Evolutionary conservation across 371 early-diverging fungal genomes (phyloP).

Genomic region (Mortierella sp.): DNA sequence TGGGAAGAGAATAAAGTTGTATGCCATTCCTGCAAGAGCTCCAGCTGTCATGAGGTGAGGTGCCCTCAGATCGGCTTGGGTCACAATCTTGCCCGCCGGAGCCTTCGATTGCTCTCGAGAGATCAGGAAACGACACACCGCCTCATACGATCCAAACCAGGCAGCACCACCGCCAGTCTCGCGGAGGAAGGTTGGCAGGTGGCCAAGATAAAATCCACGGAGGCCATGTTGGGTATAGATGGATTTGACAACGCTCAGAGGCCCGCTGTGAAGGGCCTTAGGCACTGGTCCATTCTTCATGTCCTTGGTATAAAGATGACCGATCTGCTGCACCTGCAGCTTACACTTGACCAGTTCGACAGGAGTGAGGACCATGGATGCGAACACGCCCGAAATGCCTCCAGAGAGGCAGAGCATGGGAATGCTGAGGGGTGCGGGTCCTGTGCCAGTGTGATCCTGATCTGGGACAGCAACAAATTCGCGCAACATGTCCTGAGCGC

Average conservation of each 20-base stretch:
- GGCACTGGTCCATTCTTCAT: conserved; percentile 17
- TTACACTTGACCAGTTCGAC: conserved; percentile 96
- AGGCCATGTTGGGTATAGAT: conserved; percentile 79
- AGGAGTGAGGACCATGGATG: conserved; percentile 92
- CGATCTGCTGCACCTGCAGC: conserved; percentile 89
- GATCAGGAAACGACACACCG: conserved; percentile 72
- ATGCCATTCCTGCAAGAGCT: conserved; percentile 92
- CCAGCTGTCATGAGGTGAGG: conserved; percentile 87
- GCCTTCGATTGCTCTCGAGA: conserved; percentile 51
- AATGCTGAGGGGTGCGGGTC: conserved; percentile 63
- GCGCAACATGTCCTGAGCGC: conserved; percentile 79
- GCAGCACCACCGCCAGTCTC: conserved; percentile 94
- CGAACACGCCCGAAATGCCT: conserved; percentile 85
- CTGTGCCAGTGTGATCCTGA: conserved; percentile 4
- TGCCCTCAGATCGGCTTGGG: conserved; percentile 70
- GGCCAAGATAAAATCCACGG: conserved; percentile 89
- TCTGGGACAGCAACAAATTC: conserved; percentile 37
- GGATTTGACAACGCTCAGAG: conserved; percentile 76
- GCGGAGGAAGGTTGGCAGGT: conserved; percentile 86
- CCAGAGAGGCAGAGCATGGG: conserved; percentile 85
- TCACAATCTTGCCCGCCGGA: conserved; percentile 34
- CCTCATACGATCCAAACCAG: conserved; percentile 97
- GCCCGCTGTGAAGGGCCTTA: conserved; percentile 67
- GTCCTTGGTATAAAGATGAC: conserved; percentile 50
- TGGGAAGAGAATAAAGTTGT: conserved; percentile 91